Percentiles rank a stretch among this genome's conserved stretches.
These are phyloP conservation scores for Xylariaceae sp. DNA, from an alignment of 2,329 filamentous ascomycete species.

Conservation along the genomic window DNA sequence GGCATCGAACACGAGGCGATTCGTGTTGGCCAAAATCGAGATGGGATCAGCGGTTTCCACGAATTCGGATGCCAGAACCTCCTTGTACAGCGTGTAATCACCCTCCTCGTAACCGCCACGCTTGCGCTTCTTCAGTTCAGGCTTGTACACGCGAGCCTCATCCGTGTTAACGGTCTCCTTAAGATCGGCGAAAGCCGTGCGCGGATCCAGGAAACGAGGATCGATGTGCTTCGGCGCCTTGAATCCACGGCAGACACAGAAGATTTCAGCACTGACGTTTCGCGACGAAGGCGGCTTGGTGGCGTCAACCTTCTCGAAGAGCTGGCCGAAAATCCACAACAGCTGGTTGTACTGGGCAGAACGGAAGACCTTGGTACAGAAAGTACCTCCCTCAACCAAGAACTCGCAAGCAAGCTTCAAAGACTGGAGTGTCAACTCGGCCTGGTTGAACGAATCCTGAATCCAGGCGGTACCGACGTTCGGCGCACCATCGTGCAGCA, in stretches of 20 bases:
- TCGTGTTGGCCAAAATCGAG: slow-evolving; percentile 78
- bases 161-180: slow-evolving; percentile 82
- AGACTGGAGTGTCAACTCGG: slow-evolving; percentile 82
- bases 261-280: slow-evolving; percentile 97
- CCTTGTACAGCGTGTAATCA: slow-evolving; percentile 88
- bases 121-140: slow-evolving; percentile 95
- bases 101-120: slow-evolving; percentile 96
- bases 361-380: slow-evolving; percentile 95
- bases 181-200: slow-evolving; percentile 89
- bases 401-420: slow-evolving; percentile 95
- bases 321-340: slow-evolving; percentile 95
- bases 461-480: slow-evolving; percentile 98
- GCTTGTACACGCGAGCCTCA: slow-evolving; percentile 96
- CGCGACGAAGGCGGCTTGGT: slow-evolving; percentile 94
- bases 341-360: slow-evolving; percentile 93
- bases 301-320: slow-evolving; percentile 91
- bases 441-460: slow-evolving; percentile 97
- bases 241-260: slow-evolving; percentile 92
- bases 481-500: slow-evolving; percentile 93
- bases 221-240: slow-evolving; percentile 94
- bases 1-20: slow-evolving; percentile 78
- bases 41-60: slow-evolving; percentile 93
- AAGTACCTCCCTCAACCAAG: slow-evolving; percentile 78
- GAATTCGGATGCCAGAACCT: slow-evolving; percentile 82
- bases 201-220: slow-evolving; percentile 84